Evolutionary conservation across 495 filamentous ascomycete genomes (phyloP).

Genomic region (Penicillium crystallinum): DNA sequence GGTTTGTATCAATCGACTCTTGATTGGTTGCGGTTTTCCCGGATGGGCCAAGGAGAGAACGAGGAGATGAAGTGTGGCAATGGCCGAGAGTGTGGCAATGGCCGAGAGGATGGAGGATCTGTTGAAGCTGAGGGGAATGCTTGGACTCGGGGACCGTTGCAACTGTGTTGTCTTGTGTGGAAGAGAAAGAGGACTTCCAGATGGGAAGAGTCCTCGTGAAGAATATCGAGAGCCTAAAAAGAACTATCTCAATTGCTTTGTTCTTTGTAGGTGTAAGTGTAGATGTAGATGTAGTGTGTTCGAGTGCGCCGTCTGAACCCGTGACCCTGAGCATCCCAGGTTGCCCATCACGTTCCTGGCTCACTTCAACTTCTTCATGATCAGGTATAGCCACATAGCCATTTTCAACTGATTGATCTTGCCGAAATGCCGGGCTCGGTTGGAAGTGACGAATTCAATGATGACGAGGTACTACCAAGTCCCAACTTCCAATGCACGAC

Average conservation of each 20-base stretch:
- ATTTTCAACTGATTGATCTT: background rate
- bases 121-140: conserved; percentile 18
- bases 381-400: background rate
- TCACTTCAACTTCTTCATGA: background rate
- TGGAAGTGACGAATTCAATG: conserved; percentile 4
- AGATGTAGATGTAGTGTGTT: background rate
- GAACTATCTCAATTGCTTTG: conserved; percentile 8
- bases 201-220: conserved; percentile 24
- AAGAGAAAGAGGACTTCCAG: conserved; percentile 12
- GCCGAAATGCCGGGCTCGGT: conserved; percentile 1
- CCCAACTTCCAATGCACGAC: background rate
- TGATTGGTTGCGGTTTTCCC: conserved; percentile 29
- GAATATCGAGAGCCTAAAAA: conserved; percentile 22
- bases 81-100: conserved; percentile 12
- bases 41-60: conserved; percentile 22
- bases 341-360: background rate
- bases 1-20: conserved; percentile 24
- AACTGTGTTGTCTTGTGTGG: conserved; percentile 13
- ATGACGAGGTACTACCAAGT: background rate
- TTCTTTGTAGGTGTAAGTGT: background rate
- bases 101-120: conserved; percentile 8
- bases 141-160: conserved; percentile 10
- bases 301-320: background rate
- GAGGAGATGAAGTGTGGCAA: conserved; percentile 16
- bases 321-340: conserved; percentile 2